Percentiles rank a stretch among this genome's conserved stretches.
Conservation (phyloP, 208 protist genomes). For the Balamuthia mandrillaris region DNA sequence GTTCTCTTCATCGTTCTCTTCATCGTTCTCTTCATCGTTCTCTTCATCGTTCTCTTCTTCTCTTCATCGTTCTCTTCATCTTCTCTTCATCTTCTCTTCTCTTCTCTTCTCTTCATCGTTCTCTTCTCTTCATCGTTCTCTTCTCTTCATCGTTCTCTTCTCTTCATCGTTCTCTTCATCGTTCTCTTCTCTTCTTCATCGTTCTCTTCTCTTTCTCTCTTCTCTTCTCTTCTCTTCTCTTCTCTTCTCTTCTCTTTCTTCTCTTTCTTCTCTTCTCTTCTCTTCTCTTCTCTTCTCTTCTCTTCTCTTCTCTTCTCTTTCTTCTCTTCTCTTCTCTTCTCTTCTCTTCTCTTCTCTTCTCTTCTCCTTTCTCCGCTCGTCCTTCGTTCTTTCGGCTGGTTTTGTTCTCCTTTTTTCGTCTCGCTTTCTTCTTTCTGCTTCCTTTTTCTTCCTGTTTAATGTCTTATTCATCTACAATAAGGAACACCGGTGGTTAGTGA, state of each 20-base stretch:
- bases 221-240: neutral
- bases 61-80: neutral
- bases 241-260: neutral
- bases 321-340: neutral
- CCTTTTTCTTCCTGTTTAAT: neutral
- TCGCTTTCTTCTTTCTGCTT: neutral
- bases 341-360: neutral
- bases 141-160: too few species aligned
- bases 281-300: neutral
- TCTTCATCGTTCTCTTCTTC: neutral
- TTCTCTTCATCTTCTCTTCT: neutral
- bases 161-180: too few species aligned
- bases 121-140: too few species aligned
- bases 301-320: neutral
- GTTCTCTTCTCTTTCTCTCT: neutral
- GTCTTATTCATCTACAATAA: neutral
- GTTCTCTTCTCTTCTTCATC: neutral
- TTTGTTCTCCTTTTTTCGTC: neutral
- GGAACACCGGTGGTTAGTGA: neutral
- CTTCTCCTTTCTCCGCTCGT: neutral
- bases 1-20: neutral
- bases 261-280: neutral
- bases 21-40: neutral
- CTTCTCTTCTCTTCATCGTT: neutral
- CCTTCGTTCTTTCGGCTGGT: neutral